Conservation (phyloP, 345 rosid species). For the Populus nigra region DNA sequence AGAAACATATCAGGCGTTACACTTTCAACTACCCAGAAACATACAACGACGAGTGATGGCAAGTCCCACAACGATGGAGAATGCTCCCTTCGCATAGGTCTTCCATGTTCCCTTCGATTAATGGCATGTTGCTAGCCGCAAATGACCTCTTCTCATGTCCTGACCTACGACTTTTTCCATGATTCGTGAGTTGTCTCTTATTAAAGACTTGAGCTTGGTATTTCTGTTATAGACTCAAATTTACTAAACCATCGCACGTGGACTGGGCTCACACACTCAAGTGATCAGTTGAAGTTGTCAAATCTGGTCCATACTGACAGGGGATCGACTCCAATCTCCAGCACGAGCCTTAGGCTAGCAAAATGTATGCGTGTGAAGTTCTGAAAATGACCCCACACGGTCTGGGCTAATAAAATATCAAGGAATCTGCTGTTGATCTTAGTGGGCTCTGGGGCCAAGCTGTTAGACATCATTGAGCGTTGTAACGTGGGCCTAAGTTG, state of each 20-base stretch:
- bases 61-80: too few relatives aligned
- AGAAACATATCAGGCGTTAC: too few relatives aligned
- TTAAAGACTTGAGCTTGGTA: too few relatives aligned
- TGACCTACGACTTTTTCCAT: background rate
- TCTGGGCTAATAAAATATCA: constrained; percentile 1
- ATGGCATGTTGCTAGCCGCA: background rate
- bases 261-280: constrained; percentile 4
- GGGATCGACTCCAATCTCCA: background rate
- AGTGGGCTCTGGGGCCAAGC: background rate
- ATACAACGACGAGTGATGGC: too few relatives aligned
- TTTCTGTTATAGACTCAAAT: too few relatives aligned
- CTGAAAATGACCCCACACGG: constrained; percentile 11
- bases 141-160: background rate
- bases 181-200: too few relatives aligned
- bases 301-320: background rate
- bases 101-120: background rate
- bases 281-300: background rate
- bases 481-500: background rate
- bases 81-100: background rate
- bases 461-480: too few relatives aligned
- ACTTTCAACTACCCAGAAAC: too few relatives aligned
- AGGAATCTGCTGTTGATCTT: background rate
- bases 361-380: background rate
- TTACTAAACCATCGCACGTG: background rate
- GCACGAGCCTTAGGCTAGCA: background rate